These are phyloP conservation scores for Blastobotrys buckinghamii DNA, from an alignment of 1,139 yeast species.

Conservation along the genomic window DNA sequence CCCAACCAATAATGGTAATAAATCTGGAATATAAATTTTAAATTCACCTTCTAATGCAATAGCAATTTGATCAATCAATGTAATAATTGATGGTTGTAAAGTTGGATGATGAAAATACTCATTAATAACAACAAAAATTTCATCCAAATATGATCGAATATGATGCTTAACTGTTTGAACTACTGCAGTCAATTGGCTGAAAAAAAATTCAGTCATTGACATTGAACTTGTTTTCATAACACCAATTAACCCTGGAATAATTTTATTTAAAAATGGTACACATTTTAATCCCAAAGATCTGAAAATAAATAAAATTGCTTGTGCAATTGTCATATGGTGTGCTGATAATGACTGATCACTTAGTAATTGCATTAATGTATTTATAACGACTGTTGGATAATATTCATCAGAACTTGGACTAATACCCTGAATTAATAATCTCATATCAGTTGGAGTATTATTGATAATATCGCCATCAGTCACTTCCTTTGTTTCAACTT, in stretches of 20 bases:
- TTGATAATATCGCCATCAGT: background rate
- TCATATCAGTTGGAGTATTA: slow-evolving; percentile 86
- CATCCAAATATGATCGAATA: slow-evolving; percentile 72
- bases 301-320: slow-evolving; percentile 86
- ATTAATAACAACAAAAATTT: slow-evolving; percentile 68
- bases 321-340: slow-evolving; percentile 87
- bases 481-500: slow-evolving; percentile 67
- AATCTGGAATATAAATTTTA: slow-evolving; percentile 71
- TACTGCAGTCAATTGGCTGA: slow-evolving; percentile 79
- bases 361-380: slow-evolving; percentile 72
- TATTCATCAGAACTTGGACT: slow-evolving; percentile 92
- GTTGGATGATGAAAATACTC: slow-evolving; percentile 66
- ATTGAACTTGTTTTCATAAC: slow-evolving; percentile 85
- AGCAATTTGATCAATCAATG: slow-evolving; percentile 78
- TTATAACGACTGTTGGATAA: slow-evolving; percentile 91
- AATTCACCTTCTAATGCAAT: slow-evolving; percentile 89
- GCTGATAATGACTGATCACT: slow-evolving; percentile 79
- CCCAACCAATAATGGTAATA: slow-evolving; percentile 68
- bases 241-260: slow-evolving; percentile 78
- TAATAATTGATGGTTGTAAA: slow-evolving; percentile 72
- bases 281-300: slow-evolving; percentile 84
- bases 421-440: slow-evolving; percentile 85
- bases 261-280: slow-evolving; percentile 77
- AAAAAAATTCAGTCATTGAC: slow-evolving; percentile 78
- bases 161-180: slow-evolving; percentile 84